Conservation (phyloP, 1,284 basidiomycete genomes). For the Irpex lacteus region DNA sequence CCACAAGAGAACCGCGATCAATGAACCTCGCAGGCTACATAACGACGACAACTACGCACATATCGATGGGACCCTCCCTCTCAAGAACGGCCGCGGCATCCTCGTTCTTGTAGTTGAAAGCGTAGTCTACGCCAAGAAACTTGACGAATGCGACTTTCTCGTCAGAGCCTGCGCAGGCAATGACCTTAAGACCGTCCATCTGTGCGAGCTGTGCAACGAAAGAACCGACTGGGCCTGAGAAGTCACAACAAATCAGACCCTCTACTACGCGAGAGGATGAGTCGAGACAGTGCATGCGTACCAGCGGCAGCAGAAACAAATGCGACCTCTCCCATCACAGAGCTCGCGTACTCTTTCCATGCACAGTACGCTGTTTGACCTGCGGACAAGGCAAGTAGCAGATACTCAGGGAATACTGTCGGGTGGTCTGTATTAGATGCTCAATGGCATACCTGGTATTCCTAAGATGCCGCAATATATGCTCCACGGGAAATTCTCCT, state of each 20-base stretch:
- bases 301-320: conserved; percentile 15
- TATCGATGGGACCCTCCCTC: background rate
- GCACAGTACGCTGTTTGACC: conserved; percentile 15
- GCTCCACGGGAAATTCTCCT: conserved; percentile 24
- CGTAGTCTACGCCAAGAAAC: background rate
- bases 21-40: background rate
- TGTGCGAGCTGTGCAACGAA: conserved; percentile 58
- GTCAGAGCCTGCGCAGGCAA: background rate
- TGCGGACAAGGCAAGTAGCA: background rate
- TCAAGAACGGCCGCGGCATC: background rate
- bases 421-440: conserved; percentile 4
- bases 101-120: background rate
- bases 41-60: background rate
- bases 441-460: conserved; percentile 23
- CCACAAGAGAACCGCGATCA: background rate
- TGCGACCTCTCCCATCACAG: conserved; percentile 16
- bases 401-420: background rate
- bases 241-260: background rate
- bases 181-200: background rate
- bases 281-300: background rate
- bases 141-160: background rate
- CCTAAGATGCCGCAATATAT: conserved; percentile 27
- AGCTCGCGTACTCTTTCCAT: conserved; percentile 16
- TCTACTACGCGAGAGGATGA: too few relatives aligned
- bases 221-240: conserved; percentile 9